phyloP scores from a whole-genome alignment of 306 rosid species.

The Boehmeria nivea region DNA sequence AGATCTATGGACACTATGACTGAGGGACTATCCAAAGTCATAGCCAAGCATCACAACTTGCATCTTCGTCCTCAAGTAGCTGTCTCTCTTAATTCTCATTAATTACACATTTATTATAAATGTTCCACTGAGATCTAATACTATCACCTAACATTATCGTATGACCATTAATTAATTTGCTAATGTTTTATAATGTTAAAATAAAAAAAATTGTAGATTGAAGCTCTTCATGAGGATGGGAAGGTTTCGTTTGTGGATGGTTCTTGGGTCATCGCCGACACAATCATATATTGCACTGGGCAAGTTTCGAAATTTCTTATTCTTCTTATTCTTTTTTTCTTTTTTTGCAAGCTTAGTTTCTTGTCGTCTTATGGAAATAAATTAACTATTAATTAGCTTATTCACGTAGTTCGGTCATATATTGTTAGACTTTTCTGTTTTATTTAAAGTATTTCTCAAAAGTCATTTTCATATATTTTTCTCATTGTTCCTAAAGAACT shows the following conservation, averaged over 20 bases:
- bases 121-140: background rate
- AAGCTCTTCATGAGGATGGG: constrained; percentile 70
- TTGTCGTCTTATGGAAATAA: too few species aligned
- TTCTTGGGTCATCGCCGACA: constrained; percentile 59
- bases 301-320: constrained; percentile 17
- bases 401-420: too few species aligned
- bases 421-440: too few species aligned
- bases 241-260: constrained; percentile 65
- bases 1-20: constrained; percentile 47
- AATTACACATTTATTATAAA: background rate
- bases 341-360: background rate
- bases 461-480: too few species aligned
- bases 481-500: too few species aligned
- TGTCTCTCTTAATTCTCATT: background rate
- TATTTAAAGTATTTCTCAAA: too few species aligned
- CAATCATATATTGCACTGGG: constrained; percentile 86
- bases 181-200: background rate
- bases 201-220: constrained; percentile 51
- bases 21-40: constrained; percentile 74
- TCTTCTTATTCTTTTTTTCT: too few species aligned
- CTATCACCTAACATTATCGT: too few species aligned
- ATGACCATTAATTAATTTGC: too few species aligned
- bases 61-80: constrained; percentile 78
- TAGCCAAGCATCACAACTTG: constrained; percentile 54
- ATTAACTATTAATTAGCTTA: too few species aligned